Percentiles rank a stretch among this genome's conserved stretches.
Conservation (phyloP, 345 rosid genomes). For the Toxicodendron radicans region DNA sequence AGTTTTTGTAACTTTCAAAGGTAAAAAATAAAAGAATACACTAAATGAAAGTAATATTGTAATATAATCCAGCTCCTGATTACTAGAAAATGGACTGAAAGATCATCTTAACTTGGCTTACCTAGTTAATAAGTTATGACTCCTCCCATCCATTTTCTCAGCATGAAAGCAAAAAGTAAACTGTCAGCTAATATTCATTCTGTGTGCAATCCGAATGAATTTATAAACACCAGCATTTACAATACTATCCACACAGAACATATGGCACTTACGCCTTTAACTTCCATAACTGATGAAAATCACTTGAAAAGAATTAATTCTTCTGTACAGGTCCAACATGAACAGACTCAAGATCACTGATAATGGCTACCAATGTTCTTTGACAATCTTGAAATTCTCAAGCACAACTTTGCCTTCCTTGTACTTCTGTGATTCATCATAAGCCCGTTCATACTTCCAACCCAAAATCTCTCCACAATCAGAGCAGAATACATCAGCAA, state of each 20-base stretch:
- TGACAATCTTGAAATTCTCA: slow-evolving; percentile 33
- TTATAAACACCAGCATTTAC: background rate
- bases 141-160: background rate
- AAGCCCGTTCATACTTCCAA: slow-evolving; percentile 37
- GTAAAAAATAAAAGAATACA: too few species aligned
- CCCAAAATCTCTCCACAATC: slow-evolving; percentile 38
- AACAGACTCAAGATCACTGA: background rate
- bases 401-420: slow-evolving; percentile 38
- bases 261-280: background rate
- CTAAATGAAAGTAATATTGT: too few species aligned
- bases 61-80: too few species aligned
- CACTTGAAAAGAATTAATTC: slow-evolving; percentile 6
- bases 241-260: background rate
- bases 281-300: background rate
- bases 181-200: too few species aligned
- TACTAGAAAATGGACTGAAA: background rate
- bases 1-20: too few species aligned
- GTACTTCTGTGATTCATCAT: slow-evolving; percentile 31
- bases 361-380: slow-evolving; percentile 26
- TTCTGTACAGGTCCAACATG: background rate
- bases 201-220: background rate
- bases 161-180: background rate
- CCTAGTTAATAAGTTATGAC: background rate
- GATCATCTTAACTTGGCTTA: background rate
- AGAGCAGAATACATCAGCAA: slow-evolving; percentile 32